Evolutionary conservation across 305 asterid genomes (phyloP), one percentile per base, ranked within the genome.

Genomic region (Nicotiana rustica): DNA sequence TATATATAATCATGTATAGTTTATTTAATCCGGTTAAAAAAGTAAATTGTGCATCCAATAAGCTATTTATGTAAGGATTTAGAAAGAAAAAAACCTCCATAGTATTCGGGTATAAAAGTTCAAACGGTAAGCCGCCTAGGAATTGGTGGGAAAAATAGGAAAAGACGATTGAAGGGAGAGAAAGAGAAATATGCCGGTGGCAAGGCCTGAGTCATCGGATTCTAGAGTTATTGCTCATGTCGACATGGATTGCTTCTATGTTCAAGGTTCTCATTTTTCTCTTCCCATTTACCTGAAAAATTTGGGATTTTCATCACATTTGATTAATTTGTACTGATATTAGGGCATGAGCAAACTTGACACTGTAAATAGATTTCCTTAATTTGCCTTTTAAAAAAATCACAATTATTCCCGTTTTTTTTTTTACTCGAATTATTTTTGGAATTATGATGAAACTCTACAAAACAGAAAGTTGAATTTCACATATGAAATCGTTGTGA

Each of bases 231-330:
- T 96, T 64, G 98, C 98, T 79, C 99, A 96, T 85, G 83, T 96
- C 68, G 99, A 94, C 85, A 92, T 94, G 97, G 97, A 96, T 83
- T 94, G 98, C 89, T 96, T 96, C 88, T 96, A 96, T 82, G 99
- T 96, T 78, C 99, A 96, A 93, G 99, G 99, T 71, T 70, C 78
- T 70, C 47, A 41, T n/a, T 70, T 41, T 38, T 36, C 76, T 7
- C 76, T 67, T 66, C 10, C 41, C 47, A 35, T 66, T 66, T 36
- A 3, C 76, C 29, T 47, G 13, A 25, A 69, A 38, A 18, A 18
- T 41, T 70, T 70, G 29, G 44, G 19, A 15, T 14, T 66, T 31
- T 4, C 29, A 44, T 29, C 70, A 65, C 70, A 12, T 36, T 65
- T 55, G 17, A 65, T 44, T 44, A 44, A 47, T 71, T 47, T 73